These are phyloP conservation scores for Penicillium psychrosexuale DNA, from an alignment of 2,329 filamentous ascomycete species.

Conservation along the genomic window DNA sequence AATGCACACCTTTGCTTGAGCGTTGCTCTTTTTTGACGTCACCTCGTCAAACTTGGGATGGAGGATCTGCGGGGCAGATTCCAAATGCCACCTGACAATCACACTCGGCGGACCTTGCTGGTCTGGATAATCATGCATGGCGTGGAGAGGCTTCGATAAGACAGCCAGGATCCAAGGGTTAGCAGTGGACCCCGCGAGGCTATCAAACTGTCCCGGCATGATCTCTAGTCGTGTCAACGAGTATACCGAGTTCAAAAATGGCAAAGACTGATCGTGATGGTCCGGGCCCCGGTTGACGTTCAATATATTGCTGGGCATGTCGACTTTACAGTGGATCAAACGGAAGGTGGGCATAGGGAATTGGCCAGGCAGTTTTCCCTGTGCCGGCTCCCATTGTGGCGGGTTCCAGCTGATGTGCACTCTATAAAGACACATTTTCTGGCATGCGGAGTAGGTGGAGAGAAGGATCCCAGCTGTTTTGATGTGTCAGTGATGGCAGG, in stretches of 20 bases:
- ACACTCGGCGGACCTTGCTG: conserved; percentile 67
- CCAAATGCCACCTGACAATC: conserved; percentile 77
- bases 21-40: conserved; percentile 60
- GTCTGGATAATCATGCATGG: conserved; percentile 53
- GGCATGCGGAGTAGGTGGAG: conserved; percentile 53
- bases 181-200: conserved; percentile 52
- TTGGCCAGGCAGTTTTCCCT: conserved; percentile 29
- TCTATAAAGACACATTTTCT: conserved; percentile 70
- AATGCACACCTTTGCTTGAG: conserved; percentile 35
- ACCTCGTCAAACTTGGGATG: conserved; percentile 77
- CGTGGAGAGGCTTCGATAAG: conserved; percentile 60
- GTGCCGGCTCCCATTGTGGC: conserved; percentile 52
- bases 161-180: conserved; percentile 67
- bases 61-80: conserved; percentile 62
- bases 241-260: conserved; percentile 42
- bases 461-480: conserved; percentile 34
- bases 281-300: conserved; percentile 24
- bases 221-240: conserved; percentile 73
- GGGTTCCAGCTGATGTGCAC: conserved; percentile 72
- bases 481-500: conserved; percentile 8
- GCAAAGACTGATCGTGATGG: conserved; percentile 22
- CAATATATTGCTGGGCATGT: conserved; percentile 34
- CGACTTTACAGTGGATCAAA: conserved; percentile 38
- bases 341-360: conserved; percentile 40
- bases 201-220: conserved; percentile 63